Conservation (phyloP, 78 protist genomes). For the Dictyostelium intermedium region DNA sequence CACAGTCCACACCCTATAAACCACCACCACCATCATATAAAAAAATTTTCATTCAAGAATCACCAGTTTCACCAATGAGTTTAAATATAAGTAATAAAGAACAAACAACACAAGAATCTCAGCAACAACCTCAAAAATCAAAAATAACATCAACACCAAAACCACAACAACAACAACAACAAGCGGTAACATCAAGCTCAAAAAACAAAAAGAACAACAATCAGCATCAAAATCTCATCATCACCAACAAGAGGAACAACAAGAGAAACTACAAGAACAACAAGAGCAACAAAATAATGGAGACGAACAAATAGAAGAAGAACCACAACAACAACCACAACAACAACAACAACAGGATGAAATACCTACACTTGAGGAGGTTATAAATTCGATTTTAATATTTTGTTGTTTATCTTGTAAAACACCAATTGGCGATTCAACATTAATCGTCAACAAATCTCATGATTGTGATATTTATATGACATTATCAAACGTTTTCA, state of each 20-base stretch:
- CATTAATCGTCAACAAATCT: background rate
- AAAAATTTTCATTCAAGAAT: background rate
- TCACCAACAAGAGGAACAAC: no score
- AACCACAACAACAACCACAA: background rate
- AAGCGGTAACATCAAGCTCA: background rate
- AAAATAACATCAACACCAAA: background rate
- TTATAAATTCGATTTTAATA: background rate
- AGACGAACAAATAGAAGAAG: background rate
- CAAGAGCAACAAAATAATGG: no score
- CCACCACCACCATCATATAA: background rate
- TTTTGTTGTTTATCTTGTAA: background rate
- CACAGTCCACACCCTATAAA: background rate
- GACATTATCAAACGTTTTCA: background rate
- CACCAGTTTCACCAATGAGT: background rate
- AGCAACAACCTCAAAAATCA: background rate
- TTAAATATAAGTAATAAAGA: background rate
- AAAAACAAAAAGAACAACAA: background rate
- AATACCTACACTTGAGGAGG: background rate
- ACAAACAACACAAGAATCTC: background rate
- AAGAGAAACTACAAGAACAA: no score
- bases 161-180: background rate
- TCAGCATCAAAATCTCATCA: background rate
- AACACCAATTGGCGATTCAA: background rate
- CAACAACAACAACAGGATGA: background rate
- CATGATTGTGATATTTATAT: background rate